Evolutionary conservation across 768 basidiomycete genomes (phyloP), one percentile per base, ranked within the genome.

Genomic region (Boletus reticulatus): DNA sequence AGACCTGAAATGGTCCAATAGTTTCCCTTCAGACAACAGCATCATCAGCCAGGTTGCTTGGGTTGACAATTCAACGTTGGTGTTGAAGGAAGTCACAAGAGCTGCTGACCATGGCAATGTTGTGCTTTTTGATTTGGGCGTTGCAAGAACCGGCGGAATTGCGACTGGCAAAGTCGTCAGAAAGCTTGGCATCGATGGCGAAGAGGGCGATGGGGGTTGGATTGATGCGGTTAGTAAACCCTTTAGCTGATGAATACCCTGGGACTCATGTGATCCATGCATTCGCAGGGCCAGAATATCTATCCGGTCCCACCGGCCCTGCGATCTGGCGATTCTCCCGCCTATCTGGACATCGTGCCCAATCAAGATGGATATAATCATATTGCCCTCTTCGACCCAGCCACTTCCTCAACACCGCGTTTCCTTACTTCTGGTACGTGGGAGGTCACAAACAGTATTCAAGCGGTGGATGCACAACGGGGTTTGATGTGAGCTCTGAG

Each of bases 171-270:
- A 61, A 44, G 83, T 92, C 14, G 89, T 93, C 9, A 76, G 96
- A 54, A 86, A 78, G 57, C 77, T 96, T 11, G 96, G 94, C 5
- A 81, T 83, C 66, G 67, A 85, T 36, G 96, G 92, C 7, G 95
- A 94, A 63, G 80, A 96, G 65, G 88, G 85, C 0, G 96, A 97
- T 65, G 84, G 84, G 37, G 97, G 97, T 1, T 99, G 97, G 97
- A 93, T 98, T 58, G 92, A 98, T 48, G 75, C 83, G 57, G 94
- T 92, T 59, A 57, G 87, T 76, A 31, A 50, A 46, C 24, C 17
- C 17, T 27, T 56, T 42, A n/a, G 44, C 27, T 56, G 46, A 52
- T 43, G n/a, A 34, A 50, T 27, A 52, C 42, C 48, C 41, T 19
- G 44, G 19, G 39, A 52, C 51, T 62, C 38, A 58, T 64, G 43